Conservation (phyloP, 345 rosid genomes). For the Citrus mangshanensis region DNA sequence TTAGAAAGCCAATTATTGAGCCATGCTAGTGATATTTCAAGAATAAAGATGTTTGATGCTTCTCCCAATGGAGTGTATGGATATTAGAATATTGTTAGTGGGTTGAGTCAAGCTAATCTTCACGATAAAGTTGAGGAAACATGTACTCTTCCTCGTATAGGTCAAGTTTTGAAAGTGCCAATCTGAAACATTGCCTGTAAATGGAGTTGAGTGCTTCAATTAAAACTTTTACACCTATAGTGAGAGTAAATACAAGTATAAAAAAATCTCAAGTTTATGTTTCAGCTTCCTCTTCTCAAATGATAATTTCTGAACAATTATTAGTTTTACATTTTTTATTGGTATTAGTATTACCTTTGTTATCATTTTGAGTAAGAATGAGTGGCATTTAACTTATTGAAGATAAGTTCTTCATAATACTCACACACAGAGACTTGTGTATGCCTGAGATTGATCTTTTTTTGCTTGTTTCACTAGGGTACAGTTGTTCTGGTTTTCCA, state of each 20-base stretch:
- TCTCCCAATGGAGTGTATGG: background rate
- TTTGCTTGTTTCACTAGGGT: constrained; percentile 45
- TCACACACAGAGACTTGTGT: background rate
- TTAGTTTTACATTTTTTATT: background rate
- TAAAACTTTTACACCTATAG: background rate
- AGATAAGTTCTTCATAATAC: background rate
- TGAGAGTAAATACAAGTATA: background rate
- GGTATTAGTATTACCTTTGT: background rate
- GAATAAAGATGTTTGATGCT: background rate
- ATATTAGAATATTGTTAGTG: background rate
- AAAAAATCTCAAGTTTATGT: background rate
- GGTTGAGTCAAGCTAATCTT: background rate
- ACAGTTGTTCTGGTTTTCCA: constrained; percentile 81
- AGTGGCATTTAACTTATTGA: background rate
- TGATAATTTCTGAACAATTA: background rate
- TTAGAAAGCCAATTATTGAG: background rate
- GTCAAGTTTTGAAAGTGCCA: background rate
- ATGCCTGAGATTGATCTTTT: constrained; percentile 6
- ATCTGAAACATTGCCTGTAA: background rate
- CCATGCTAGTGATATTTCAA: background rate
- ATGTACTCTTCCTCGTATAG: background rate
- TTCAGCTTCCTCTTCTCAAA: background rate
- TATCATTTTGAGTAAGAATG: background rate
- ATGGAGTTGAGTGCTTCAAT: background rate
- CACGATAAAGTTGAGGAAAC: background rate